phyloP scores from a whole-genome alignment of 1,284 basidiomycete species.

The Ganoderma sinense region DNA sequence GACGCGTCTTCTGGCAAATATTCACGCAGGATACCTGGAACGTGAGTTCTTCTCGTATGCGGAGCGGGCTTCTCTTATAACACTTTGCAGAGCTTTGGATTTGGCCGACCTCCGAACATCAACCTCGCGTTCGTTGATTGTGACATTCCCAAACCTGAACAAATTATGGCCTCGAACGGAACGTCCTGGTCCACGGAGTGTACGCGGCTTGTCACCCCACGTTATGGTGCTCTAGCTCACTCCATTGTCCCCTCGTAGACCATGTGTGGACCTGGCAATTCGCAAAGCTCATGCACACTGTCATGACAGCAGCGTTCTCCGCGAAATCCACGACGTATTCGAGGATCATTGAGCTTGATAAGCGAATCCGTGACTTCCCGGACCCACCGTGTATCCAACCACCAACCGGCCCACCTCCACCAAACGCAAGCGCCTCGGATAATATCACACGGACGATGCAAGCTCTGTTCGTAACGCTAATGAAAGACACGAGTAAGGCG shows the following conservation, averaged over 20 bases:
- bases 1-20: slow-evolving; percentile 70
- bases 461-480: slow-evolving; percentile 55
- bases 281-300: slow-evolving; percentile 55
- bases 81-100: slow-evolving; percentile 60
- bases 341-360: slow-evolving; percentile 51
- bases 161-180: slow-evolving; percentile 45
- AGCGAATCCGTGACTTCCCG: slow-evolving; percentile 52
- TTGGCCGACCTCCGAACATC: slow-evolving; percentile 66
- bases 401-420: slow-evolving; percentile 34
- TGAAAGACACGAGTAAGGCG: slow-evolving; percentile 62
- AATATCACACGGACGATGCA: slow-evolving; percentile 45
- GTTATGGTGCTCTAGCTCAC: background rate
- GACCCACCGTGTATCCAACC: slow-evolving; percentile 54
- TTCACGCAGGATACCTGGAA: slow-evolving; percentile 64
- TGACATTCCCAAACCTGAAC: slow-evolving; percentile 56
- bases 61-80: background rate
- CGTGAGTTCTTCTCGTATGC: slow-evolving; percentile 45
- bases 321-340: slow-evolving; percentile 56
- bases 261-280: slow-evolving; percentile 64
- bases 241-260: slow-evolving; percentile 45
- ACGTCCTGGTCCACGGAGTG: slow-evolving; percentile 52
- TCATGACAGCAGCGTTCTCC: slow-evolving; percentile 62
- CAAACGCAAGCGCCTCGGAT: slow-evolving; percentile 20
- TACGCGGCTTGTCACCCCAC: slow-evolving; percentile 39
- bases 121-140: slow-evolving; percentile 62